Evolutionary conservation across 1,284 basidiomycete species (phyloP).

Genomic region (Cryptococcus jaspeensis): DNA sequence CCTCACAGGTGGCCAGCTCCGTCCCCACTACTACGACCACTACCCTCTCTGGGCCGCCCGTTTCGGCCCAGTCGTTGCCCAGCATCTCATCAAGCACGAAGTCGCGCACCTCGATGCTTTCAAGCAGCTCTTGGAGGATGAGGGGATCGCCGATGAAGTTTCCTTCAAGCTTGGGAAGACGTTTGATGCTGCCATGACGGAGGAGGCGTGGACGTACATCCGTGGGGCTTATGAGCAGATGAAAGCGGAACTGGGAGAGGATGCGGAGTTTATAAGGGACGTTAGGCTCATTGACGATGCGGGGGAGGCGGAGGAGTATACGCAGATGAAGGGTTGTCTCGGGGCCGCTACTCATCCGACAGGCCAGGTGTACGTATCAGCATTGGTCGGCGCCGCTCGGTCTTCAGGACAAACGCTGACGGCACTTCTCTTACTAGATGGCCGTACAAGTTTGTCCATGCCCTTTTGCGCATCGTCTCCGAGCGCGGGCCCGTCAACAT

Average conservation of each 20-base stretch:
- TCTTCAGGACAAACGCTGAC: background rate
- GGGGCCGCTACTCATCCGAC: constrained; percentile 20
- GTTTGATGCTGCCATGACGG: constrained; percentile 25
- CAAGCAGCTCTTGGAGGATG: constrained; percentile 14
- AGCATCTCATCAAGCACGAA: constrained; percentile 23
- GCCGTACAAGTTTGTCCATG: constrained; percentile 32
- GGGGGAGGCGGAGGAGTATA: constrained; percentile 22
- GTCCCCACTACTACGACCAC: constrained; percentile 24
- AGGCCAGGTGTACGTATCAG: constrained; percentile 24
- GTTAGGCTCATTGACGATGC: constrained; percentile 18
- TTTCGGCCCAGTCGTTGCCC: constrained; percentile 16
- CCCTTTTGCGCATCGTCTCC: constrained; percentile 13
- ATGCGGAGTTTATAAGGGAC: constrained; percentile 9
- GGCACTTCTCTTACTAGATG: constrained; percentile 6
- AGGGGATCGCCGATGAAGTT: constrained; percentile 19
- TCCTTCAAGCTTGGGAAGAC: constrained; percentile 21
- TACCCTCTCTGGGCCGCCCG: constrained; percentile 20
- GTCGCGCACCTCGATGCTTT: constrained; percentile 20
- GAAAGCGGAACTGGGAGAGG: constrained; percentile 12
- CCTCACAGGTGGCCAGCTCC: constrained; percentile 17
- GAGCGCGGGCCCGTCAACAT: constrained; percentile 13
- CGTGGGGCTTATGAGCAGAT: constrained; percentile 15
- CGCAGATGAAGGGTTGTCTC: constrained; percentile 22
- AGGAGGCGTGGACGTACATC: constrained; percentile 18
- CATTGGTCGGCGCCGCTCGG: background rate